Percentiles rank a stretch among this genome's conserved stretches.
phyloP scores from a whole-genome alignment of 176 grass and related monocot species.

The Dendrocalamus sinicus region DNA sequence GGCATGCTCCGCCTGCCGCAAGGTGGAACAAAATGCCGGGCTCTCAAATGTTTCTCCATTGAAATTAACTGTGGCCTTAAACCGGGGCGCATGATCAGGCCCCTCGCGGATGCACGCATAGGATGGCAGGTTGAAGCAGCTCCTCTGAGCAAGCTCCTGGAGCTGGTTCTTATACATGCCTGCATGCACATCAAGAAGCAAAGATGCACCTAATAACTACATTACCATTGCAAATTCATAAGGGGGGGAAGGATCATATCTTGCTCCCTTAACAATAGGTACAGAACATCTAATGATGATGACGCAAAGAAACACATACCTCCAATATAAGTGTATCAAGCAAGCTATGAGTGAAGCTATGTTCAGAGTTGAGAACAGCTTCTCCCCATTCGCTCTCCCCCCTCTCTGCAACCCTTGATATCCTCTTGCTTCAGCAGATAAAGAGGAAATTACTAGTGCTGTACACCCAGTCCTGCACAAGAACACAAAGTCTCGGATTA shows the following conservation, averaged over 20 bases:
- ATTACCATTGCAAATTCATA: background rate
- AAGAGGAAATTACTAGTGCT: slow-evolving; percentile 9
- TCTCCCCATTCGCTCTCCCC: background rate
- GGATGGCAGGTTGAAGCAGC: slow-evolving; percentile 73
- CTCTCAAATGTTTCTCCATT: slow-evolving; percentile 71
- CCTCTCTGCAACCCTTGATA: background rate
- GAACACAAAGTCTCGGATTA: slow-evolving; percentile 32
- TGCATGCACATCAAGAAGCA: slow-evolving; percentile 33
- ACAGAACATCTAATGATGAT: background rate
- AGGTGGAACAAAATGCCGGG: slow-evolving; percentile 54
- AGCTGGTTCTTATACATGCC: slow-evolving; percentile 75
- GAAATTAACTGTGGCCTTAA: slow-evolving; percentile 72
- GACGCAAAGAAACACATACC: slow-evolving; percentile 1
- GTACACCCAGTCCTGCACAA: slow-evolving; percentile 50
- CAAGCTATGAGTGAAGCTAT: slow-evolving; percentile 17
- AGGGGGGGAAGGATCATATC: background rate
- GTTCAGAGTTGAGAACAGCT: slow-evolving; percentile 29
- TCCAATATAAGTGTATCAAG: slow-evolving; percentile 17
- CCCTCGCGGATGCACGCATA: slow-evolving; percentile 62
- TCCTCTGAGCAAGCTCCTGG: slow-evolving; percentile 78
- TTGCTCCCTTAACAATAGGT: background rate
- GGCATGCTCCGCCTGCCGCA: slow-evolving; percentile 61
- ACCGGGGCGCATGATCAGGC: slow-evolving; percentile 63
- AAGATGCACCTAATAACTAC: slow-evolving; percentile 9
- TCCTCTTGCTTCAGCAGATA: slow-evolving; percentile 31